Evolutionary conservation across 495 filamentous ascomycete species (phyloP).

Genomic region (Penicillium roqueforti): DNA sequence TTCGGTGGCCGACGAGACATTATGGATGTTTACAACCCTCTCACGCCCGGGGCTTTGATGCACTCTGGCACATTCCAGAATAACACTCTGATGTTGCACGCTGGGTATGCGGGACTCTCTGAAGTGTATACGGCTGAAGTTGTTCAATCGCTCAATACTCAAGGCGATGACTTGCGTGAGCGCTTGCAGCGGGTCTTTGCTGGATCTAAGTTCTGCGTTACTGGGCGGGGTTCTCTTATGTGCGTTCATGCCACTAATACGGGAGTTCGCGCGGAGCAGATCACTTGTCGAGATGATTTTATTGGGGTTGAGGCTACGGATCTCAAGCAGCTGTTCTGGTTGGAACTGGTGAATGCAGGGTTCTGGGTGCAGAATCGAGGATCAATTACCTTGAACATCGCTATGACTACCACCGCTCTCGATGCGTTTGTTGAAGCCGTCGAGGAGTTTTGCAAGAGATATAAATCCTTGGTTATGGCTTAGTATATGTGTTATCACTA

Average conservation of each 20-base stretch:
- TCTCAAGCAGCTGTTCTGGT: conserved; percentile 9
- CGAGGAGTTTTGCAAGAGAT: not conserved
- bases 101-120: conserved; percentile 5
- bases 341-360: conserved; percentile 7
- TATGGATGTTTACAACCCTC: conserved; percentile 49
- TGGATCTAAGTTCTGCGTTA: not conserved
- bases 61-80: conserved; percentile 70
- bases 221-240: conserved; percentile 1
- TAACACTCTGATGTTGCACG: conserved; percentile 44
- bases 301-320: not conserved
- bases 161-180: not conserved
- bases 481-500: not conserved
- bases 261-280: not conserved
- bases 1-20: conserved; percentile 53
- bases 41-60: conserved; percentile 8
- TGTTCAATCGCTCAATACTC: not conserved
- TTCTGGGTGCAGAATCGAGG: conserved; percentile 8
- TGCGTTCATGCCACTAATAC: not conserved
- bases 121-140: conserved; percentile 7
- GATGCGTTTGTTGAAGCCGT: conserved; percentile 1
- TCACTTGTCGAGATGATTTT: conserved; percentile 1
- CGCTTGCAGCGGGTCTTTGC: not conserved
- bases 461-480: not conserved
- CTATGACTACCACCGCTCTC: not conserved
- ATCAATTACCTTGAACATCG: conserved; percentile 5